A percentile compares a stretch with the other conserved stretches of the same genome.
These are phyloP conservation scores for Solanum paucissectum DNA, from an alignment of 257 asterid genomes.

Conservation along the genomic window DNA sequence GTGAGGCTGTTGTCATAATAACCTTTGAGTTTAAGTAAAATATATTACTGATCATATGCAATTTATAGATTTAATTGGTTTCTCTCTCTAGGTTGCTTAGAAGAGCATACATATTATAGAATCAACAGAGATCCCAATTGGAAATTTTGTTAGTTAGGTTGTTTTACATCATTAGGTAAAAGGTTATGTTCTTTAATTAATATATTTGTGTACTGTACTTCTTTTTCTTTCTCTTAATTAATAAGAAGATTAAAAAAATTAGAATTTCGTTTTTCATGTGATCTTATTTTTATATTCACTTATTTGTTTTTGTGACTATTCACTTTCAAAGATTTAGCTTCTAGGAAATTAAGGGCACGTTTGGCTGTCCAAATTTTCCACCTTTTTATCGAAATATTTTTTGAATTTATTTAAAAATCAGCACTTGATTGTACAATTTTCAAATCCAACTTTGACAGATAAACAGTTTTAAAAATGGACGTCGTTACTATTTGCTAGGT, in stretches of 20 bases:
- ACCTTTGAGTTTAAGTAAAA: constrained; percentile 54
- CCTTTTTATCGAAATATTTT: too few relatives aligned
- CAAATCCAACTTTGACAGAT: background rate
- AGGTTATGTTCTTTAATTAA: constrained; percentile 29
- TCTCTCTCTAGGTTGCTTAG: constrained; percentile 24
- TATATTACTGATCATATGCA: background rate
- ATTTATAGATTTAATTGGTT: background rate
- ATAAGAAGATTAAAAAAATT: constrained; percentile 25
- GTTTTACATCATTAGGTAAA: constrained; percentile 82
- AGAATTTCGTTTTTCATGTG: background rate
- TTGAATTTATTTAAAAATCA: too few relatives aligned
- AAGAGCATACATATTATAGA: constrained; percentile 22
- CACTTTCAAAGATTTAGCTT: background rate
- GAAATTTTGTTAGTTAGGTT: constrained; percentile 41
- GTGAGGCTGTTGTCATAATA: constrained; percentile 34
- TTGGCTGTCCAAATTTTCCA: too few relatives aligned
- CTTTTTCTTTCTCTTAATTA: background rate
- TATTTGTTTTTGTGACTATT: too few relatives aligned
- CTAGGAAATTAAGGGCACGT: background rate
- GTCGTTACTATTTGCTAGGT: background rate
- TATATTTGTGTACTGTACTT: constrained; percentile 6
- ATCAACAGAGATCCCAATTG: constrained; percentile 35
- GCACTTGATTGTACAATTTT: background rate
- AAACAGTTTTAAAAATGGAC: background rate
- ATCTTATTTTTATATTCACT: background rate